Percentiles rank a stretch among this genome's conserved stretches.
phyloP scores from a whole-genome alignment of 2,329 filamentous ascomycete genomes.

The Exophiala phaeomuriformis region DNA sequence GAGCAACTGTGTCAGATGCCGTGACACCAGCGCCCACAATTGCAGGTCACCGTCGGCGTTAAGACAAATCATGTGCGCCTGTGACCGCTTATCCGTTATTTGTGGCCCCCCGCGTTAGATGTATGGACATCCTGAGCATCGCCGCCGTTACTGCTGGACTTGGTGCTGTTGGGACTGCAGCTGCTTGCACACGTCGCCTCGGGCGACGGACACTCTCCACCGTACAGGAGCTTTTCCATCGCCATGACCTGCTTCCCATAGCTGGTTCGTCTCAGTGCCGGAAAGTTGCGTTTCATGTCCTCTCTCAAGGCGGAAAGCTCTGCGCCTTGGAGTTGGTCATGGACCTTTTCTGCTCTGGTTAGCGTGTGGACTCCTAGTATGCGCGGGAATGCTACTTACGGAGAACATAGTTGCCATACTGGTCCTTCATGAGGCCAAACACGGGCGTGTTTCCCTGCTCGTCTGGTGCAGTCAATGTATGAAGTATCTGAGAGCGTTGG shows the following conservation, averaged over 20 bases:
- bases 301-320: conserved; percentile 56
- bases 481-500: conserved; percentile 63
- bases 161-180: conserved; percentile 59
- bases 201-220: conserved; percentile 56
- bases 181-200: conserved; percentile 46
- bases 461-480: conserved; percentile 52
- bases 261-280: conserved; percentile 56
- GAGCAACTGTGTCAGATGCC: too few relatives aligned
- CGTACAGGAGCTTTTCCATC: conserved; percentile 46
- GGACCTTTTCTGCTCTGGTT: conserved; percentile 63
- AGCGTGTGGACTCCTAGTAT: conserved; percentile 24
- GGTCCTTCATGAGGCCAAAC: conserved; percentile 73
- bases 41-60: background rate
- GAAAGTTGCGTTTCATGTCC: conserved; percentile 57
- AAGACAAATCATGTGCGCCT: background rate
- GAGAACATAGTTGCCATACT: conserved; percentile 92
- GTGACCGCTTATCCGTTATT: background rate
- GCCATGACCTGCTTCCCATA: conserved; percentile 60
- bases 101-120: background rate
- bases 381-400: conserved; percentile 54
- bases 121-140: conserved; percentile 1
- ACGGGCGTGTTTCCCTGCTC: conserved; percentile 64
- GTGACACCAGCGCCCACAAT: too few relatives aligned
- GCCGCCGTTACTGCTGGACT: conserved; percentile 44
- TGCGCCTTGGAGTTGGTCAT: conserved; percentile 54